Evolutionary conservation across 441 rosid species (phyloP).

Genomic region (Gossypium lobatum): DNA sequence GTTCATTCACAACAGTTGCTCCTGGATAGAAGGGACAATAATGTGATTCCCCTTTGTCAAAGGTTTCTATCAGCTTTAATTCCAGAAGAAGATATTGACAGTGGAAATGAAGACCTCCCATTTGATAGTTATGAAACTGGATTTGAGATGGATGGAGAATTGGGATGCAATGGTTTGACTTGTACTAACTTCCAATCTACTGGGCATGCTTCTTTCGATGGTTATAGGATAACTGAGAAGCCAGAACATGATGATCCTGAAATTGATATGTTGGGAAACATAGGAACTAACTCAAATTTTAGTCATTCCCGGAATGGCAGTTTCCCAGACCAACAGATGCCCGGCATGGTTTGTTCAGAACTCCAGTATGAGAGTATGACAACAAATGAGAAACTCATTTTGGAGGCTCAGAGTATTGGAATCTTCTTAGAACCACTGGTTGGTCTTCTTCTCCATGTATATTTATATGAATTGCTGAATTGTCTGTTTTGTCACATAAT

Average conservation of each 20-base stretch:
- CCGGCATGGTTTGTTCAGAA: slow-evolving; percentile 41
- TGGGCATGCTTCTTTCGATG: slow-evolving; percentile 39
- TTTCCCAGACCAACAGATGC: slow-evolving; percentile 37
- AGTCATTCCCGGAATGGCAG: slow-evolving; percentile 39
- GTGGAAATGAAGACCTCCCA: slow-evolving; percentile 43
- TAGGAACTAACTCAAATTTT: slow-evolving; percentile 33
- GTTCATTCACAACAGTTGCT: slow-evolving; percentile 28
- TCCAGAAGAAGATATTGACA: slow-evolving; percentile 58
- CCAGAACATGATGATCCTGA: slow-evolving; percentile 48
- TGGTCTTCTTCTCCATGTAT: slow-evolving; percentile 20
- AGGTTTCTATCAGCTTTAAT: slow-evolving; percentile 83
- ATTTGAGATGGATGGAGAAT: slow-evolving; percentile 51
- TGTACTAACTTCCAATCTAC: slow-evolving; percentile 36
- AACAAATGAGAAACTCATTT: slow-evolving; percentile 59
- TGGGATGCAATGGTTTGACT: slow-evolving; percentile 50
- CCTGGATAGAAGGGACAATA: slow-evolving; percentile 31
- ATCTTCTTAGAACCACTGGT: slow-evolving; percentile 72
- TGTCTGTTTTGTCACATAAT: neutral
- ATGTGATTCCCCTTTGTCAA: slow-evolving; percentile 56
- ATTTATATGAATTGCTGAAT: slow-evolving; percentile 5
- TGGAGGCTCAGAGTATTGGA: slow-evolving; percentile 85
- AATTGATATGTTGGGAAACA: slow-evolving; percentile 34
- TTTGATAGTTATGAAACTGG: slow-evolving; percentile 48
- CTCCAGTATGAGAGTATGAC: slow-evolving; percentile 52
- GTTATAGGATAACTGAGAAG: slow-evolving; percentile 45